phyloP scores from a whole-genome alignment of 2,329 filamentous ascomycete species.

The Verticillium longisporum region DNA sequence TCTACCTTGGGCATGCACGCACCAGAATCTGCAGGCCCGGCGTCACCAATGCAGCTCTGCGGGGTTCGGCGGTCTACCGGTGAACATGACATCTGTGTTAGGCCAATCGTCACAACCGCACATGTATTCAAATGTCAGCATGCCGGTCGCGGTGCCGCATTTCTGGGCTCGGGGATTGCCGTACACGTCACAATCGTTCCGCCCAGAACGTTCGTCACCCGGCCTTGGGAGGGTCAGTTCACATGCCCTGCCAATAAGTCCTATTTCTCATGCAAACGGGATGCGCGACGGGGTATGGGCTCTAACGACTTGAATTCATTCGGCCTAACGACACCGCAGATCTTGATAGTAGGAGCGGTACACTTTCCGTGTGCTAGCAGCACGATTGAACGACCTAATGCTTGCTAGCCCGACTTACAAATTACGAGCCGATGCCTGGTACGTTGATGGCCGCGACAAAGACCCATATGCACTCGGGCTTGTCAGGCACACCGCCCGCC shows the following conservation, averaged over 20 bases:
- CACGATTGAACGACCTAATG: not conserved
- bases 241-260: not conserved
- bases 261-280: not conserved
- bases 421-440: no score
- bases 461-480: no score
- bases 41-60: constrained; percentile 12
- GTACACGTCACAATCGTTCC: not conserved
- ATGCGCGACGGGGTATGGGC: not conserved
- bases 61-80: constrained; percentile 1
- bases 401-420: no score
- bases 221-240: not conserved
- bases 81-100: not conserved
- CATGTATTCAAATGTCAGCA: not conserved
- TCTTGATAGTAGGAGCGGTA: not conserved
- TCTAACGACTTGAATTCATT: not conserved
- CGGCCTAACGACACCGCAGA: not conserved
- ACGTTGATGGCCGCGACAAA: no score
- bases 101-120: not conserved
- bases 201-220: not conserved
- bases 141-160: not conserved
- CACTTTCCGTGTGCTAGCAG: not conserved
- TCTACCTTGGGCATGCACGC: constrained; percentile 11
- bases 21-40: constrained; percentile 9
- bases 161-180: not conserved
- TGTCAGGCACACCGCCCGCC: no score